Base-by-base conservation (phyloP, 2,329 filamentous ascomycete species). In the Aspergillus fumigatiaffinis region DNA sequence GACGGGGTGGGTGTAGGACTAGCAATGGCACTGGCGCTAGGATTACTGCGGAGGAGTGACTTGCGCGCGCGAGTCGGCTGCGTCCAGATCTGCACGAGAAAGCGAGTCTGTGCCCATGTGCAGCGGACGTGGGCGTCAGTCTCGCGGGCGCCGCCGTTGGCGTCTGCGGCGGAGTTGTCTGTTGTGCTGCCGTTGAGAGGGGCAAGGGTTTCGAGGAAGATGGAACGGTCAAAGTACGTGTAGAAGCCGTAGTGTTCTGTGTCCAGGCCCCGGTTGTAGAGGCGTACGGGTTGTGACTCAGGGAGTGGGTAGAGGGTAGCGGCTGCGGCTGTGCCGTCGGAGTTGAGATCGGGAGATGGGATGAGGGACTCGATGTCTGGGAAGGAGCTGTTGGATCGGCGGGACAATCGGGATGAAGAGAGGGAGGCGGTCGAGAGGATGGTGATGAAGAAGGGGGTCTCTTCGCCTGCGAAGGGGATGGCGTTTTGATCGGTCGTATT, bases 181-280 rank as follows among this genome's bases (percentile, higher is more conserved):
- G 67, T 69, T 38, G 71, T 71, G 1, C 70, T 68, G 17, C 69
- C 60, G 35, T 82, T 81, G 57, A 84, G 70, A 1, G 76, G 71
- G 0, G 75, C 74, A 10, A 81, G 76, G 17, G 85, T 86, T 64
- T 87, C 85, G 60, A 96, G 80, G 77, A 93, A 96, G 61, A 96
- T 90, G 8, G 88, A 89, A 63, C 92, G 90, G 75, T 92, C 87
- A 73, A 90, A 97, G 79, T 96, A 95, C 0, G 84, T 90, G 77
- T 96, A 97, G 76, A 97, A 97, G 2, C 91, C 91, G 73, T 95
- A 97, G 75, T 96, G 91, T 72, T 97, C 93, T 0, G 87, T 88
- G 1, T 83, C 77, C 28, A 89, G 79, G 20, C 89, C 92, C 21
- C 92, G 89, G 71, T 97, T 91, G 72, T 87, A 97, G 1, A 97